Conservation (phyloP, 2,329 filamentous ascomycete genomes). For the Verruconis gallopava region DNA sequence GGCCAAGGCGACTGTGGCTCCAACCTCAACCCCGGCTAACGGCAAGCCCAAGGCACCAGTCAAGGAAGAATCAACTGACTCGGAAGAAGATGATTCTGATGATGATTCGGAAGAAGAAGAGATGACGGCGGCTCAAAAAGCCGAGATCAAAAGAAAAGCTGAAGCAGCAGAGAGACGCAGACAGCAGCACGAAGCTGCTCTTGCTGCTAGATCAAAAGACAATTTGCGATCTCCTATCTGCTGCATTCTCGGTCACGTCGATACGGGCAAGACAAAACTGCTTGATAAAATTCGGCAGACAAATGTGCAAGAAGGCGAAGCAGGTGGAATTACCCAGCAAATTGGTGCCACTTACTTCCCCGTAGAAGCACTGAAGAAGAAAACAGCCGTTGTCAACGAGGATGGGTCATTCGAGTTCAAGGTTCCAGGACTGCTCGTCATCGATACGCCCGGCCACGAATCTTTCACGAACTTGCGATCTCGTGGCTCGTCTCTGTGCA, state of each 20-base stretch:
- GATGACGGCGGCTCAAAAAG: conserved; percentile 56
- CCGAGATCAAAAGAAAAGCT: conserved; percentile 66
- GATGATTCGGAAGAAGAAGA: conserved; percentile 55
- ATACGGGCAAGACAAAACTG: conserved; percentile 99
- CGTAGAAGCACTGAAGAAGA: conserved; percentile 79
- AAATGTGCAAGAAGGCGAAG: conserved; percentile 97
- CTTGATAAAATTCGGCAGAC: conserved; percentile 97
- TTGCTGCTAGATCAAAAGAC: conserved; percentile 84
- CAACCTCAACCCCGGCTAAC: conserved; percentile 14
- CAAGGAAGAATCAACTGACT: conserved; percentile 36
- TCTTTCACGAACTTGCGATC: conserved; percentile 98
- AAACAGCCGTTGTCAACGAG: conserved; percentile 85
- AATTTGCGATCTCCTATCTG: conserved; percentile 95
- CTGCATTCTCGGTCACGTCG: conserved; percentile 99
- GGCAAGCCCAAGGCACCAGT: conserved; percentile 25
- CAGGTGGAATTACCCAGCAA: conserved; percentile 98
- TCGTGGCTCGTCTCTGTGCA: conserved; percentile 93
- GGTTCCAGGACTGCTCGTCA: conserved; percentile 88
- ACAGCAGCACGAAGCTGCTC: conserved; percentile 79
- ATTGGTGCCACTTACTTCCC: conserved; percentile 99
- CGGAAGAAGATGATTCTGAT: conserved; percentile 21
- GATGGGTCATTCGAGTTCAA: conserved; percentile 91
- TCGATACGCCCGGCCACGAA: conserved; percentile 98
- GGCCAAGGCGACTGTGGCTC: conserved; percentile 16
- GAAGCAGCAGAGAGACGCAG: conserved; percentile 81